A percentile compares a stretch with the other conserved stretches of the same genome.
Evolutionary conservation across 495 filamentous ascomycete genomes (phyloP).

Genomic region (Aspergillus sparsus): DNA sequence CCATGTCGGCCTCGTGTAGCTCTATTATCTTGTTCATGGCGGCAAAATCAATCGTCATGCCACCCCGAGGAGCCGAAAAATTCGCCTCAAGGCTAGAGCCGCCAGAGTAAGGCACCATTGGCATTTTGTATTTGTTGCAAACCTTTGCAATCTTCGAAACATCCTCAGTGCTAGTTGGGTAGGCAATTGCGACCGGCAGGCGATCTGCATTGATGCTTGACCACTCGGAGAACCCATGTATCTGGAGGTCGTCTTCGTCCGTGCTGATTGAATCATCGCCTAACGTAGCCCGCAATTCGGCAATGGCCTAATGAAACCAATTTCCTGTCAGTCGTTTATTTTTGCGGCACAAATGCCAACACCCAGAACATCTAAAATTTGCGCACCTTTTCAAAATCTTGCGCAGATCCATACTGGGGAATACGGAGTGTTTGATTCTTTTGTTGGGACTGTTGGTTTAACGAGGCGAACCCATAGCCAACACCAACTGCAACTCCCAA

Average conservation of each 20-base stretch:
- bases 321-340: neutral
- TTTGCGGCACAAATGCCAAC: neutral
- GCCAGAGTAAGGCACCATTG: constrained; percentile 83
- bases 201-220: constrained; percentile 77
- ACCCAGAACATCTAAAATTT: constrained; percentile 29
- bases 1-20: constrained; percentile 85
- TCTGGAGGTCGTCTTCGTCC: constrained; percentile 76
- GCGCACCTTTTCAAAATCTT: constrained; percentile 45
- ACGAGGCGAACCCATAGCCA: constrained; percentile 39
- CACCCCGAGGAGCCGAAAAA: constrained; percentile 82
- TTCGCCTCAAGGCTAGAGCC: constrained; percentile 87
- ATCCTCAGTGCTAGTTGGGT: constrained; percentile 75
- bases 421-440: constrained; percentile 14
- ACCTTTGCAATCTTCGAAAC: constrained; percentile 78
- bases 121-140: constrained; percentile 80
- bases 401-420: constrained; percentile 42
- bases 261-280: constrained; percentile 76
- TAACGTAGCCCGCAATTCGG: constrained; percentile 58
- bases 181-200: constrained; percentile 78
- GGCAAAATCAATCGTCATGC: constrained; percentile 85
- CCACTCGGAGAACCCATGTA: constrained; percentile 90
- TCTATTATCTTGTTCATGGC: constrained; percentile 80
- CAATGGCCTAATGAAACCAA: constrained; percentile 53
- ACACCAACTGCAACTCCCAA: constrained; percentile 40
- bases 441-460: constrained; percentile 21